Percentiles rank a stretch among this genome's conserved stretches.
Evolutionary conservation across 1,284 basidiomycete genomes (phyloP).

Genomic region (Sporisorium graminicola): DNA sequence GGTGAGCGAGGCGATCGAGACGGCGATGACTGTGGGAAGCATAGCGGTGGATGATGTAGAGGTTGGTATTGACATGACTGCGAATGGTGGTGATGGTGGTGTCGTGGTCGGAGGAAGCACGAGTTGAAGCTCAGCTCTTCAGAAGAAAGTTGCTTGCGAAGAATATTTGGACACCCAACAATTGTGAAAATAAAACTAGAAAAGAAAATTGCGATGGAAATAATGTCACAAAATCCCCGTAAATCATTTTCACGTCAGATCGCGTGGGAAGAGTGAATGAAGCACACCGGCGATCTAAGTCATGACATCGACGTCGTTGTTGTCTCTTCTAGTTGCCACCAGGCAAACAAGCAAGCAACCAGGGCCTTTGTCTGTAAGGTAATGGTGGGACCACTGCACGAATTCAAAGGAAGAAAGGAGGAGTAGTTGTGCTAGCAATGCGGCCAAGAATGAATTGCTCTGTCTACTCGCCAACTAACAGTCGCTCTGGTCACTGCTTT

Average conservation of each 20-base stretch:
- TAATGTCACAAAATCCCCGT: not conserved
- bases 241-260: not conserved
- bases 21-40: conserved; percentile 43
- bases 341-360: too few species aligned
- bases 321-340: too few species aligned
- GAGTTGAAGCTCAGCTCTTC: not conserved
- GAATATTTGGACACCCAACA: too few species aligned
- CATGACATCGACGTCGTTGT: not conserved
- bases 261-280: too few species aligned
- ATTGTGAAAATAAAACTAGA: not conserved
- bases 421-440: too few species aligned
- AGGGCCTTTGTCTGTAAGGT: too few species aligned
- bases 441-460: too few species aligned
- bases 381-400: too few species aligned
- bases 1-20: conserved; percentile 55
- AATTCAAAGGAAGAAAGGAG: too few species aligned
- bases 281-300: not conserved
- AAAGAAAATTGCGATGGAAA: too few species aligned
- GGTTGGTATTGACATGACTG: conserved; percentile 26
- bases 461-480: too few species aligned
- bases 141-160: conserved; percentile 14
- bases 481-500: too few species aligned
- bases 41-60: conserved; percentile 14
- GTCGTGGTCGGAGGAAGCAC: not conserved
- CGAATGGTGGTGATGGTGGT: not conserved